Percentiles rank a stretch among this genome's conserved stretches.
Conservation (phyloP, 23 red algal species). For the Cyanidiococcus yangmingshanensis region DNA sequence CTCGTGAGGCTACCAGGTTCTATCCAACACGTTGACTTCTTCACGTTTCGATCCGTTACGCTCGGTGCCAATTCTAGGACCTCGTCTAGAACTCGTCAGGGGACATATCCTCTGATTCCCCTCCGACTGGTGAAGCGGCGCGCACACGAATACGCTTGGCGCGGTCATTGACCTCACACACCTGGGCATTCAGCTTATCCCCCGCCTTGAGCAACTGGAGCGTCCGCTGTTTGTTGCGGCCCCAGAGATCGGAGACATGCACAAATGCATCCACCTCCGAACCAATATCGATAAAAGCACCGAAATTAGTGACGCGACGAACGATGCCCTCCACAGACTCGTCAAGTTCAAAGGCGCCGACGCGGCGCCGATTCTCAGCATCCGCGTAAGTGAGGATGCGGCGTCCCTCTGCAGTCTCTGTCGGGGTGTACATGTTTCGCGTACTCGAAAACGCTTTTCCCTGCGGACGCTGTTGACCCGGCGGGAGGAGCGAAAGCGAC, state of each 20-base stretch:
- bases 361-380: slow-evolving; percentile 9
- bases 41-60: too few relatives aligned
- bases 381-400: slow-evolving; percentile 5
- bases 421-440: slow-evolving; percentile 18
- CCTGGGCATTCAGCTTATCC: not conserved
- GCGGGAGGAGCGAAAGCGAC: slow-evolving; percentile 53
- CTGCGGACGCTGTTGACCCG: slow-evolving; percentile 25
- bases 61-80: too few relatives aligned
- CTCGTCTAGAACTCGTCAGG: not conserved
- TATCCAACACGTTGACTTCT: too few relatives aligned
- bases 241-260: slow-evolving; percentile 61
- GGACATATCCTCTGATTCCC: not conserved
- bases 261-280: slow-evolving; percentile 62
- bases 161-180: slow-evolving; percentile 1
- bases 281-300: slow-evolving; percentile 78
- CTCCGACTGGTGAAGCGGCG: not conserved
- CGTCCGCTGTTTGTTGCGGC: slow-evolving; percentile 42
- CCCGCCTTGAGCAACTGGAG: slow-evolving; percentile 53
- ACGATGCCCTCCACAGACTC: slow-evolving; percentile 38
- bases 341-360: slow-evolving; percentile 16
- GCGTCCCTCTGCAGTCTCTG: slow-evolving; percentile 17
- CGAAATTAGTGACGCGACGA: slow-evolving; percentile 66
- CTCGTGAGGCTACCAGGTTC: too few relatives aligned
- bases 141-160: not conserved
- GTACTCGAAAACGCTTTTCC: not conserved